Evolutionary conservation across 2,329 filamentous ascomycete genomes (phyloP).

Genomic region (Moelleriella libera): DNA sequence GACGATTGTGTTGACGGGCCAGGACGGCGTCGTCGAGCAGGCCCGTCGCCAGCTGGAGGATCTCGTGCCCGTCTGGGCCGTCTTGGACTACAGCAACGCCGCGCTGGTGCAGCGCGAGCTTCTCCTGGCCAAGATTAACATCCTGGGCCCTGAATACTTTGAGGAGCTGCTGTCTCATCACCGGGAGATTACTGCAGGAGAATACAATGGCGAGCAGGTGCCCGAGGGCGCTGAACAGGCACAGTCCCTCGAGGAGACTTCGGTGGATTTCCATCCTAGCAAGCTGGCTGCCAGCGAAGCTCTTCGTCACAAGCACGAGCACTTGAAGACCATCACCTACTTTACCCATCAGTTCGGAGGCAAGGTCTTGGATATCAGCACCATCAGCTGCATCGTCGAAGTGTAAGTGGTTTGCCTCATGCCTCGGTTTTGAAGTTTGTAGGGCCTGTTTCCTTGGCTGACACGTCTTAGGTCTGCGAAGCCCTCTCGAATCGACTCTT

Average conservation of each 20-base stretch:
- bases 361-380: slow-evolving; percentile 95
- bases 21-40: slow-evolving; percentile 96
- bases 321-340: slow-evolving; percentile 90
- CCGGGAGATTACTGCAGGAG: slow-evolving; percentile 59
- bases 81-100: slow-evolving; percentile 86
- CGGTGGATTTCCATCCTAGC: slow-evolving; percentile 75
- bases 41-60: slow-evolving; percentile 91
- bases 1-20: slow-evolving; percentile 94
- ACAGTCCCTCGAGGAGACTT: slow-evolving; percentile 29
- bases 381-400: slow-evolving; percentile 96
- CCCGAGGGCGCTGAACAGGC: slow-evolving; percentile 20
- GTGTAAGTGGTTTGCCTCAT: slow-evolving; percentile 46
- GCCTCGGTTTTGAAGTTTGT: not conserved
- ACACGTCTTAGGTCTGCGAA: slow-evolving; percentile 60
- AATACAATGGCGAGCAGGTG: slow-evolving; percentile 28
- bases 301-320: slow-evolving; percentile 91
- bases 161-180: slow-evolving; percentile 94
- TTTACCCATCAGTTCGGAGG: slow-evolving; percentile 95
- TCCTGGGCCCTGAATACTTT: slow-evolving; percentile 93
- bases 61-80: slow-evolving; percentile 94
- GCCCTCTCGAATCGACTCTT: slow-evolving; percentile 85
- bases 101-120: slow-evolving; percentile 93
- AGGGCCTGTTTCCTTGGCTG: not conserved
- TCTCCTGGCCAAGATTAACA: slow-evolving; percentile 90
- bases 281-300: slow-evolving; percentile 78